Evolutionary conservation across 305 asterid genomes (phyloP), one percentile per base, ranked within the genome.

Genomic region (Nicotiana rustica): DNA sequence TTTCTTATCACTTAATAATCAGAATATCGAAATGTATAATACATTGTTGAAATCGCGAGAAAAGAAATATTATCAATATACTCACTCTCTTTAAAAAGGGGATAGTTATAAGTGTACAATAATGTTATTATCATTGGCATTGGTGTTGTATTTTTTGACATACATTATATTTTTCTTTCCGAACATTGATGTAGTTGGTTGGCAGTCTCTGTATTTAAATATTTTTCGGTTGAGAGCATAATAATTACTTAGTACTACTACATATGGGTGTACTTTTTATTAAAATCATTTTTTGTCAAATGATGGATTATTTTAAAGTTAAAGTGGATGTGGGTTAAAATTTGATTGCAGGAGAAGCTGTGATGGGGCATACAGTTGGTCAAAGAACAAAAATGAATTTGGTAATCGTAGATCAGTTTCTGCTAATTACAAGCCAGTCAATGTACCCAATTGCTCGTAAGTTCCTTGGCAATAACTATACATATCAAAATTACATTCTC

Each of bases 271-370:
- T 31, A 8, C 17, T 67, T 10, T 6, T 25, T 19, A 21, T 7
- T 0, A 31, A 19, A 6, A 12, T 25, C 10, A 55, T 44, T 1
- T 66, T 65, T 60, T 18, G 19, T 57, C 18, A 57, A 33, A 17
- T 59, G 10, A 31, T 66, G 13, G 10, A 41, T 10, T 41, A 41
- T 10, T 41, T 41, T 41, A 41, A 41, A 0, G 31, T 29, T 1
- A 29, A 29, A 29, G 31, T 29, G 31, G 31, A 5, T 36, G 41
- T 36, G 41, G 9, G 8, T 41, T 41, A 41, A 41, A 49, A 21
- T 21, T 41, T 38, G 69, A n/a, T 69, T 66, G 66, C 87, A 94
- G 99, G 88, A 94, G 84, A 85, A 91, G 97, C 87, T 85, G 86
- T 84, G 98, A 94, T 84, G 97, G 93, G 78, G 84, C 71, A 83